Evolutionary conservation across 768 basidiomycete species (phyloP).

Genomic region (Baorangia bicolor): DNA sequence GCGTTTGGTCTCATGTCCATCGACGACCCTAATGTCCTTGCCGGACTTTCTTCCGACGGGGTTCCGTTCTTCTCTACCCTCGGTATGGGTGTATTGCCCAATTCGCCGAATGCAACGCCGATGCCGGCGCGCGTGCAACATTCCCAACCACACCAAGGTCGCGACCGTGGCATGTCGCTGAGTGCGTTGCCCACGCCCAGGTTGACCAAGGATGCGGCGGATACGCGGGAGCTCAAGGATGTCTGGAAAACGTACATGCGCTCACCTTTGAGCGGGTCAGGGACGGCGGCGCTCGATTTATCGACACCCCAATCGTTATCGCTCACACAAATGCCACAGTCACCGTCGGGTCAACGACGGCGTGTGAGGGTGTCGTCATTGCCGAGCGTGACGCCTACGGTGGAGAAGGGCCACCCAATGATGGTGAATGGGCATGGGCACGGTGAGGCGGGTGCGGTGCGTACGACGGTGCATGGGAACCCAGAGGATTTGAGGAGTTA

Average conservation of each 20-base stretch:
- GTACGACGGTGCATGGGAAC: slow-evolving; percentile 43
- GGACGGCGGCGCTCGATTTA: slow-evolving; percentile 7
- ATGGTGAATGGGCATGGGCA: slow-evolving; percentile 12
- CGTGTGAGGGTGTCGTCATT: slow-evolving; percentile 63
- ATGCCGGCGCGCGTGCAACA: slow-evolving; percentile 38
- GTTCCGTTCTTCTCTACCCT: slow-evolving; percentile 59
- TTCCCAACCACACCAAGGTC: slow-evolving; percentile 12
- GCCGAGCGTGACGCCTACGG: slow-evolving; percentile 66
- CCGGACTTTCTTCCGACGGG: slow-evolving; percentile 55
- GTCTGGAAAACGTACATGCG: slow-evolving; percentile 76
- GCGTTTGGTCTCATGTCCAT: slow-evolving; percentile 77
- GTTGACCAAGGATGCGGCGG: slow-evolving; percentile 33
- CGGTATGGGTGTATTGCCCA: slow-evolving; percentile 26
- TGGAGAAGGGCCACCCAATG: slow-evolving; percentile 21
- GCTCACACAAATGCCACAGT: slow-evolving; percentile 22
- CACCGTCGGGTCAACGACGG: slow-evolving; percentile 31
- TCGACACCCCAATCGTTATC: slow-evolving; percentile 9
- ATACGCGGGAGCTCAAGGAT: slow-evolving; percentile 54
- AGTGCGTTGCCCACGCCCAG: slow-evolving; percentile 36
- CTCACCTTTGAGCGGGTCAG: slow-evolving; percentile 52
- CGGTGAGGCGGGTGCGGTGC: slow-evolving; percentile 25
- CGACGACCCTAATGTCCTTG: slow-evolving; percentile 69
- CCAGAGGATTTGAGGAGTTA: slow-evolving; percentile 68
- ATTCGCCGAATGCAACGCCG: slow-evolving; percentile 49
- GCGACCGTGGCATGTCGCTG: slow-evolving; percentile 27